Evolutionary conservation across 106 monocot species (phyloP).

Genomic region (Dendrobium chrysotoxum): DNA sequence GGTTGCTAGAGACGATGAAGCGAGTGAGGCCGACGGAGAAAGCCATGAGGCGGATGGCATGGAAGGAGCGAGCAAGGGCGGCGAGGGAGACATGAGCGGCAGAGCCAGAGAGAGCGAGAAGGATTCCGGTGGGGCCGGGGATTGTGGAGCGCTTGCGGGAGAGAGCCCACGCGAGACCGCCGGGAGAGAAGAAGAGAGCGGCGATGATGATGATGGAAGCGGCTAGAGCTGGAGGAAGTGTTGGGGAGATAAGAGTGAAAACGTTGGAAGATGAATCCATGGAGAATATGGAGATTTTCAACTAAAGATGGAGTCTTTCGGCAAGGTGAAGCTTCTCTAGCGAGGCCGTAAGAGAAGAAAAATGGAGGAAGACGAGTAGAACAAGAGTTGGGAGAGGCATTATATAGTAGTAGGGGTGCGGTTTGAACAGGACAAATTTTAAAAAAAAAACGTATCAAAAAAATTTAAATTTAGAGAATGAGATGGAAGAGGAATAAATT

Average conservation of each 20-base stretch:
- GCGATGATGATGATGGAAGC: conserved; percentile 1
- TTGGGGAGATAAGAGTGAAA: not conserved
- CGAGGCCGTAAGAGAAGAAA: not conserved
- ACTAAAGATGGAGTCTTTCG: not conserved
- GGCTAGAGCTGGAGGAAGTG: conserved; percentile 4
- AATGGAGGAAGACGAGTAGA: not conserved
- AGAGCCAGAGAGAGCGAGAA: not conserved
- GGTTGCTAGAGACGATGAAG: conserved; percentile 16
- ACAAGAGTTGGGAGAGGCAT: not conserved
- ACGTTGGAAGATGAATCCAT: not conserved
- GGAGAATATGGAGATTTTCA: not conserved
- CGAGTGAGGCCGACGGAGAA: conserved; percentile 26
- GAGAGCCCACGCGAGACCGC: conserved; percentile 16
- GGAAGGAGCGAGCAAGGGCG: not conserved
- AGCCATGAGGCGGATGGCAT: conserved; percentile 15
- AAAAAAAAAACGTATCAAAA: no score
- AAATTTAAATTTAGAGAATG: no score
- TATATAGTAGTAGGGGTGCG: not conserved
- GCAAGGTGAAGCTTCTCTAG: not conserved
- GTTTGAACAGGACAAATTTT: no score
- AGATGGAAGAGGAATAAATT: no score
- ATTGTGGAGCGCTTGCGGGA: not conserved
- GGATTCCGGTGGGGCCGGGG: conserved; percentile 6
- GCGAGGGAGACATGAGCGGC: conserved; percentile 5
- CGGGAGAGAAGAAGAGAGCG: conserved; percentile 5